Conservation (phyloP, 2,329 filamentous ascomycete species). For the Coniochaeta ligniaria region DNA sequence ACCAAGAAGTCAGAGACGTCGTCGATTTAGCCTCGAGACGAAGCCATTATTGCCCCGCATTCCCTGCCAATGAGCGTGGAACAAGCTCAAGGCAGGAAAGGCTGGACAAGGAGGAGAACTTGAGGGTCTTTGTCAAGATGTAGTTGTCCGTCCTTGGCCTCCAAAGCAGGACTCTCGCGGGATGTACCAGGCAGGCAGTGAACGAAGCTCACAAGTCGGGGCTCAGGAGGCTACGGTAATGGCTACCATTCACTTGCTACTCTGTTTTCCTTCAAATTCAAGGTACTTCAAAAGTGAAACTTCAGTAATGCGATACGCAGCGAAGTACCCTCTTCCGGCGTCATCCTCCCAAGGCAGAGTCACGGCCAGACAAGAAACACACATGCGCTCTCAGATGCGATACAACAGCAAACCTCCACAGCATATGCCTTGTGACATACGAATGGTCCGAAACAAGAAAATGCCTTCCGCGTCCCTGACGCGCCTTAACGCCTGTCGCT, state of each 20-base stretch:
- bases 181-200: too few species aligned
- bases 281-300: too few species aligned
- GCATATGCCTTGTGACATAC: not conserved
- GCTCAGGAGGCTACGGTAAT: too few species aligned
- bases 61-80: not conserved
- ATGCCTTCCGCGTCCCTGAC: slow-evolving; percentile 1
- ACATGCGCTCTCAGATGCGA: not conserved
- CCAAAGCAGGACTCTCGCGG: too few species aligned
- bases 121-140: not conserved
- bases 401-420: not conserved
- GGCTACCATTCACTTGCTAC: too few species aligned
- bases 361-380: not conserved
- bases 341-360: not conserved
- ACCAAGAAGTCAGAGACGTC: not conserved
- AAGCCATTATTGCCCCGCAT: not conserved
- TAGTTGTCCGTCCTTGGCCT: not conserved
- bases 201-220: too few species aligned
- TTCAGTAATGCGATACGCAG: too few species aligned
- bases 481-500: slow-evolving; percentile 10
- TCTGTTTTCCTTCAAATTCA: too few species aligned
- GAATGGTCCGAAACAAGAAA: not conserved
- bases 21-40: not conserved
- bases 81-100: not conserved
- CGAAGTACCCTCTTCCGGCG: not conserved
- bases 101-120: not conserved